Percentiles rank a stretch among this genome's conserved stretches.
Evolutionary conservation across 1,284 basidiomycete species (phyloP).

Genomic region (Microbotryum scabiosae): DNA sequence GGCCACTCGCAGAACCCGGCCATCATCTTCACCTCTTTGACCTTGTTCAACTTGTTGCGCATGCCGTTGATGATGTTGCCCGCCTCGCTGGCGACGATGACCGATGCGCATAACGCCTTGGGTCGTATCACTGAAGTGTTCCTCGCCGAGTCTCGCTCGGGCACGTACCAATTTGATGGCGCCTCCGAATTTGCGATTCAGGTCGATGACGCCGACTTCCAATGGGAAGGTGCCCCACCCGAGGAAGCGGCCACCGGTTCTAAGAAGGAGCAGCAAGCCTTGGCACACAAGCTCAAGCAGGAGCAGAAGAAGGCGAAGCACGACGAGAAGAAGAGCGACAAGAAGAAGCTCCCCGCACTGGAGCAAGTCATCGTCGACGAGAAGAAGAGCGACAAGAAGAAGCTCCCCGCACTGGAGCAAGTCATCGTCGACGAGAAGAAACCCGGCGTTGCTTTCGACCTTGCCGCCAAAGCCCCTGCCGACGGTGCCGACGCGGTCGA

Average conservation of each 20-base stretch:
- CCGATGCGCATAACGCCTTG: conserved; percentile 70
- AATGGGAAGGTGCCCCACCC: conserved; percentile 68
- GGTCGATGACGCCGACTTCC: conserved; percentile 61
- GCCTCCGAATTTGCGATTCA: conserved; percentile 54
- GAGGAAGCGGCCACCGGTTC: conserved; percentile 44
- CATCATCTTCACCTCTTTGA: conserved; percentile 62
- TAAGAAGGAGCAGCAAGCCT: conserved; percentile 34
- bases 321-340: conserved; percentile 27
- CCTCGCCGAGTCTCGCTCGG: conserved; percentile 62
- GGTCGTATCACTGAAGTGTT: conserved; percentile 58
- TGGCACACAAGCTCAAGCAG: conserved; percentile 13
- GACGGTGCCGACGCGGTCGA: conserved; percentile 9
- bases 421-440: conserved; percentile 20
- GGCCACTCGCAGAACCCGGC: conserved; percentile 60
- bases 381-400: conserved; percentile 26
- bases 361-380: conserved; percentile 14
- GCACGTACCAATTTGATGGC: conserved; percentile 50
- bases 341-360: conserved; percentile 13
- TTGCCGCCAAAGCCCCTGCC: conserved; percentile 7
- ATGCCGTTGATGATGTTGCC: conserved; percentile 68
- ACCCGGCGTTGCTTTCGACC: conserved; percentile 5
- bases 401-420: conserved; percentile 2
- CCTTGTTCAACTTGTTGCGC: conserved; percentile 65
- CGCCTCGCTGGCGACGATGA: conserved; percentile 62
- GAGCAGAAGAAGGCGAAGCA: conserved; percentile 29